These are phyloP conservation scores for Vanrija humicola DNA, from an alignment of 1,284 basidiomycete species.

Conservation along the genomic window DNA sequence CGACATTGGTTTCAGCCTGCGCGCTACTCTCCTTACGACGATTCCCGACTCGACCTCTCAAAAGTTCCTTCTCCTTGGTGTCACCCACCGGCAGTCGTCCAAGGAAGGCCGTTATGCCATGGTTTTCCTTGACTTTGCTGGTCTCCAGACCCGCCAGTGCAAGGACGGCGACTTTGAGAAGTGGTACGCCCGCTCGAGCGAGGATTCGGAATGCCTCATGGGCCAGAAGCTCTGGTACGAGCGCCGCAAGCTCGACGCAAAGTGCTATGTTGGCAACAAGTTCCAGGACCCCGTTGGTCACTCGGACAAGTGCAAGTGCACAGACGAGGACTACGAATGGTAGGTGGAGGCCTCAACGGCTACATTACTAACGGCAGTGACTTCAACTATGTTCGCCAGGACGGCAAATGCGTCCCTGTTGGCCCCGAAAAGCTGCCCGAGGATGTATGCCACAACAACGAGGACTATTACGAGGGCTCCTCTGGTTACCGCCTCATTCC, in stretches of 20 bases:
- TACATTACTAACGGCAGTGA: slow-evolving; percentile 24
- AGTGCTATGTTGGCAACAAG: slow-evolving; percentile 91
- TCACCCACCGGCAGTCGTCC: slow-evolving; percentile 62
- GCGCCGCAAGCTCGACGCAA: slow-evolving; percentile 73
- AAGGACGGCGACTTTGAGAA: slow-evolving; percentile 70
- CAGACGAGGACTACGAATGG: slow-evolving; percentile 90
- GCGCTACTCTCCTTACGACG: slow-evolving; percentile 72
- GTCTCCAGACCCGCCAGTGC: slow-evolving; percentile 68
- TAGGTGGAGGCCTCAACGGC: slow-evolving; percentile 56
- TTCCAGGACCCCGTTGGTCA: slow-evolving; percentile 77
- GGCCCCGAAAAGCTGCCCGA: slow-evolving; percentile 82
- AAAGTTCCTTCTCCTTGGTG: slow-evolving; percentile 77
- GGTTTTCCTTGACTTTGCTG: slow-evolving; percentile 79
- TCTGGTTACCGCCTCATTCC: slow-evolving; percentile 90
- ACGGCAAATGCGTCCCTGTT: slow-evolving; percentile 67
- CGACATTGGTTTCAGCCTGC: slow-evolving; percentile 66
- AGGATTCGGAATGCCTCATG: slow-evolving; percentile 80
- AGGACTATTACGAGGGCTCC: slow-evolving; percentile 74
- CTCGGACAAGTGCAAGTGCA: slow-evolving; percentile 79
- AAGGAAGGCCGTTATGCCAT: slow-evolving; percentile 64
- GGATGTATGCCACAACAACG: slow-evolving; percentile 63
- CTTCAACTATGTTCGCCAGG: slow-evolving; percentile 56
- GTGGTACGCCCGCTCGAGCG: slow-evolving; percentile 74
- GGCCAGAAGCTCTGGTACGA: slow-evolving; percentile 97
- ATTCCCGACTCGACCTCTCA: slow-evolving; percentile 89